These are phyloP conservation scores for Sarocladiaceae sp. DNA, from an alignment of 2,329 filamentous ascomycete species.

Conservation along the genomic window DNA sequence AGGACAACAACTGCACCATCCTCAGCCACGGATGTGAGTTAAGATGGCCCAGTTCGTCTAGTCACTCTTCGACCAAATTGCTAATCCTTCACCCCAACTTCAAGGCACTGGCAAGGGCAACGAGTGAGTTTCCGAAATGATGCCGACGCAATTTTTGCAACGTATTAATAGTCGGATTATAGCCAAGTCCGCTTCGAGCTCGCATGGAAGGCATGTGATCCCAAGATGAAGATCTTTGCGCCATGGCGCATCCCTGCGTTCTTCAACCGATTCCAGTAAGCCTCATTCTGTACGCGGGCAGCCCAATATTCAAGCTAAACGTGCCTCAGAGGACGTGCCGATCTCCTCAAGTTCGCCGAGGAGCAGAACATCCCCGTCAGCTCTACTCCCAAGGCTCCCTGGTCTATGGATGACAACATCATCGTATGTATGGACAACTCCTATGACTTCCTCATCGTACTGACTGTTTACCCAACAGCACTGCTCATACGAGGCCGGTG, in stretches of 20 bases:
- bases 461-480: slow-evolving; percentile 10
- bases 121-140: slow-evolving; percentile 10
- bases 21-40: slow-evolving; percentile 40
- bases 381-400: slow-evolving; percentile 69
- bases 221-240: slow-evolving; percentile 63
- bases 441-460: background rate
- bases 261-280: slow-evolving; percentile 57
- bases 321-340: slow-evolving; percentile 51
- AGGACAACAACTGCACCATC: slow-evolving; percentile 29
- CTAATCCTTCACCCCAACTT: slow-evolving; percentile 9
- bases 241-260: slow-evolving; percentile 69
- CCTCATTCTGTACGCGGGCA: background rate
- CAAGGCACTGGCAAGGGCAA: slow-evolving; percentile 10
- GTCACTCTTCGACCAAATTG: slow-evolving; percentile 8
- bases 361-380: slow-evolving; percentile 65
- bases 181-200: slow-evolving; percentile 32
- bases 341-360: slow-evolving; percentile 67
- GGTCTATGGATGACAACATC: slow-evolving; percentile 46
- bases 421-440: background rate
- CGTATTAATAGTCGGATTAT: slow-evolving; percentile 9
- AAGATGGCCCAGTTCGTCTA: background rate
- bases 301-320: slow-evolving; percentile 10
- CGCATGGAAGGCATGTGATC: slow-evolving; percentile 40
- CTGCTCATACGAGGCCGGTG: slow-evolving; percentile 74
- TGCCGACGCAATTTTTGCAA: background rate